phyloP scores from a whole-genome alignment of 768 basidiomycete species.

The Suillus brevipes region DNA sequence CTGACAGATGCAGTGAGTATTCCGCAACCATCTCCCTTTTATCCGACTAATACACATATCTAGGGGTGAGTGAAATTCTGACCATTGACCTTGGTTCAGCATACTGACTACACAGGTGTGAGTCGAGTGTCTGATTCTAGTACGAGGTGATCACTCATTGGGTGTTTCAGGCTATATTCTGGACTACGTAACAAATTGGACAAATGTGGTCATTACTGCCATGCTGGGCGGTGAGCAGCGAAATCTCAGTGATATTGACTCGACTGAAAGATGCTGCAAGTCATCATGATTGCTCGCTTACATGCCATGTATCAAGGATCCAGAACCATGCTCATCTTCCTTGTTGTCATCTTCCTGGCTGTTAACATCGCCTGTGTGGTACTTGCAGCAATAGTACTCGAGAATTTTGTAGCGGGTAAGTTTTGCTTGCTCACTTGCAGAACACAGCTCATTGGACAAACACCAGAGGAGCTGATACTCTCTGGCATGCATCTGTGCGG shows the following conservation, averaged over 20 bases:
- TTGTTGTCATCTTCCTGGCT: background rate
- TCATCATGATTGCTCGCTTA: background rate
- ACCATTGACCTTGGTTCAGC: background rate
- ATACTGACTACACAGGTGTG: background rate
- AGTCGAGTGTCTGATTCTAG: background rate
- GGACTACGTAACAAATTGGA: rapidly evolving
- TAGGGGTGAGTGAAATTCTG: background rate
- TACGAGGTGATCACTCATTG: background rate
- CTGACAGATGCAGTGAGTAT: background rate
- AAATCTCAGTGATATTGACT: background rate
- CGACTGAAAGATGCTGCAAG: background rate
- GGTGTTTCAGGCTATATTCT: background rate
- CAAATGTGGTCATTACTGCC: background rate
- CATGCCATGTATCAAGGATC: background rate
- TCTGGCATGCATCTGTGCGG: background rate
- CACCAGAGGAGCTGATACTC: background rate
- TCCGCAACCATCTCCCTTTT: background rate
- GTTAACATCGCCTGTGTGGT: background rate
- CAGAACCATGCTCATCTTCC: too few relatives aligned
- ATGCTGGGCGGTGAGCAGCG: background rate
- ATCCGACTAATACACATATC: background rate
- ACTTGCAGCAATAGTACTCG: background rate
- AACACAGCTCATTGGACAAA: background rate
- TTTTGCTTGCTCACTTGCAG: too few relatives aligned
- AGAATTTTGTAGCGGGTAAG: background rate